Evolutionary conservation across 2,329 filamentous ascomycete genomes (phyloP).

Genomic region (Cylindrodendrum hubeiense): DNA sequence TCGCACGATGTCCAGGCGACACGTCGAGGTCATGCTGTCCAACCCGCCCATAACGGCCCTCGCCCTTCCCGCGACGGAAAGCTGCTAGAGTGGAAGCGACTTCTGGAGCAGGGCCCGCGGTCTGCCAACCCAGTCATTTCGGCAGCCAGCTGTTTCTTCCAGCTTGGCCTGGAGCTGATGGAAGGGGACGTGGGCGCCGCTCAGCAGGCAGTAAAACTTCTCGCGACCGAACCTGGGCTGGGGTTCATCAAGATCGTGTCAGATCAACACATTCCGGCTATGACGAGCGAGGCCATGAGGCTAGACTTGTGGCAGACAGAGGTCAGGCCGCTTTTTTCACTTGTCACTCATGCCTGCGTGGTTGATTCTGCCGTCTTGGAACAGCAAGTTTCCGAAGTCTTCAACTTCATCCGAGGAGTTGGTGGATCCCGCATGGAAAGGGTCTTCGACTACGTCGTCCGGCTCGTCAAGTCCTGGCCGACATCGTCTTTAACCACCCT

Average conservation of each 20-base stretch:
- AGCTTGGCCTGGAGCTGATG: conserved; percentile 36
- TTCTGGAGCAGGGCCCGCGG: conserved; percentile 20
- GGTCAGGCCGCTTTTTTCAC: conserved; percentile 46
- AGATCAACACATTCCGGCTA: conserved; percentile 39
- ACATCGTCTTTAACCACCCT: background rate
- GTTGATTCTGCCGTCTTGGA: conserved; percentile 54
- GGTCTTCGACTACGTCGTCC: conserved; percentile 49
- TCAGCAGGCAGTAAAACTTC: conserved; percentile 34
- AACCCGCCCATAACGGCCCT: background rate
- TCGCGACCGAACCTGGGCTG: conserved; percentile 47
- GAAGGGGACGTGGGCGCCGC: conserved; percentile 32
- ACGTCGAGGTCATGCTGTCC: background rate
- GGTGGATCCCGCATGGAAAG: conserved; percentile 46
- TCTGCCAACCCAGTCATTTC: background rate
- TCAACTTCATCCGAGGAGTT: conserved; percentile 51
- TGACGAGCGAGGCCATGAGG: conserved; percentile 33
- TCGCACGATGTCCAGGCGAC: background rate
- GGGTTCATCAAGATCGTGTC: conserved; percentile 42
- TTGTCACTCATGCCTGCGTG: conserved; percentile 51
- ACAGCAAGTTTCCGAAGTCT: conserved; percentile 50
- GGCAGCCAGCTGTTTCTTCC: conserved; percentile 29
- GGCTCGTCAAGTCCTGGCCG: conserved; percentile 36
- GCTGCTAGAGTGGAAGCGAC: conserved; percentile 33
- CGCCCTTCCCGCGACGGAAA: conserved; percentile 28
- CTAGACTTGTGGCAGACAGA: background rate